Base-by-base conservation (phyloP, 257 asterid genomes). In the Apocynum venetum region DNA sequence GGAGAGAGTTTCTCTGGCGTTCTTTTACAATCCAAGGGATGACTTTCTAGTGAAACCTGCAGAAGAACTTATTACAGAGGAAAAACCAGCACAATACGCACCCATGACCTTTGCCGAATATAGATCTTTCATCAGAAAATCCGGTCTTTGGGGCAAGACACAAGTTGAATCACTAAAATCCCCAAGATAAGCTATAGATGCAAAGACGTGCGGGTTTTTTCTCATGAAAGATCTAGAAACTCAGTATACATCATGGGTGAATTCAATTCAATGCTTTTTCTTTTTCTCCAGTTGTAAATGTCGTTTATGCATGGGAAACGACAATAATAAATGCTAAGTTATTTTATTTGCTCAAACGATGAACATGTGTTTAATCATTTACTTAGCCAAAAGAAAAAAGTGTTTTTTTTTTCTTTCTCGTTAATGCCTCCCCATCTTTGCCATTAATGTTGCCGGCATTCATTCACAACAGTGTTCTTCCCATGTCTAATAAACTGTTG, bases 1-100 rank as follows among this genome's bases (percentile, higher is more conserved):
- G 63, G 86, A 86, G 35, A 59, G 89, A 47, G 80, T 86, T 0
- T 86, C 88, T 0, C 38, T 84, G 8, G 86, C 89, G 0, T 80
- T 84, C 25, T 86, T 86, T 77, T 86, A 82, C 52, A 86, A 84
- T 66, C 88, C 89, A 6, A 75, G 83, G 9, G 86, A 86, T 17
- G 89, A 86, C 4, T 6, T 61, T 4, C 36, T 73, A 3, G 75
- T 86, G 15, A 66, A 82, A 65, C 89, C 86, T 1, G 84, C 80
- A 1, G 76, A 83, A 0, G 83, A 86, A 46, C 79, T 86, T 20
- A 77, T 82, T n/a, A 73, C 75, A 0, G 77, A 71, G 25, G 80
- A 80, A 17, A 52, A 25, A 2, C 87, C 84, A 0, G 80, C 87
- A 4, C 57, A 77, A 1, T 86, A 86, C 47, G 43, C 80, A 0